Evolutionary conservation across 164 flowering plant genomes (phyloP), one percentile per base, ranked within the genome.

Genomic region (Amborella trichopoda): DNA sequence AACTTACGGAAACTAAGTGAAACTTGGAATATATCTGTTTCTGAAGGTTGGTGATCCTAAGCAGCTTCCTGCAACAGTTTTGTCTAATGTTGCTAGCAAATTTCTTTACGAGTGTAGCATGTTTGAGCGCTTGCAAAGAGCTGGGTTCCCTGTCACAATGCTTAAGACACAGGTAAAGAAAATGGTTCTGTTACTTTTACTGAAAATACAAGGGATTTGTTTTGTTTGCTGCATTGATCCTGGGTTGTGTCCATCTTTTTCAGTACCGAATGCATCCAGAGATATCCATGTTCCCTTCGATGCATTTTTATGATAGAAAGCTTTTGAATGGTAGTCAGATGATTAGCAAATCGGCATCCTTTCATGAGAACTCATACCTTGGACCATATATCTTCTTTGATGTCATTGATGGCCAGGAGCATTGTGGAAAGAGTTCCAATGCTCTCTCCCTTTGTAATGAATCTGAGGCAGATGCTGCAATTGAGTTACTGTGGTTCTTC

Each of bases 191-290:
- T n/a, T n/a, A n/a, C n/a, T n/a, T n/a, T n/a, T n/a, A n/a, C n/a
- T n/a, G n/a, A n/a, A n/a, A n/a, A n/a, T 30, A 30, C 34, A 9
- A 30, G 16, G 16, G 16, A 16, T 22, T 4, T 38, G 41, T 16
- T 38, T 16, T 38, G 41, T 16, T 38, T n/a, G 9, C 16, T n/a
- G n/a, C n/a, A n/a, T n/a, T n/a, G n/a, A n/a, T n/a, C n/a, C n/a
- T n/a, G n/a, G n/a, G n/a, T n/a, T n/a, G n/a, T n/a, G n/a, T n/a
- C n/a, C 19, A 24, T 41, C 56, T 33, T n/a, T 38, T 24, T 40
- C 96, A 93, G 94, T 88, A 93, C 60, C 75, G 99, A 68, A 93
- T 93, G 99, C 95, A 88, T 46, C 97, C 99, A n/a, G 95, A 85
- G 68, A 93, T 93, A 48, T 75, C 86, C 50, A 70, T 44, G 22